Evolutionary conservation across 805 yeast genomes (phyloP), one percentile per base, ranked within the genome.

Genomic region (Lachancea kluyveri): DNA sequence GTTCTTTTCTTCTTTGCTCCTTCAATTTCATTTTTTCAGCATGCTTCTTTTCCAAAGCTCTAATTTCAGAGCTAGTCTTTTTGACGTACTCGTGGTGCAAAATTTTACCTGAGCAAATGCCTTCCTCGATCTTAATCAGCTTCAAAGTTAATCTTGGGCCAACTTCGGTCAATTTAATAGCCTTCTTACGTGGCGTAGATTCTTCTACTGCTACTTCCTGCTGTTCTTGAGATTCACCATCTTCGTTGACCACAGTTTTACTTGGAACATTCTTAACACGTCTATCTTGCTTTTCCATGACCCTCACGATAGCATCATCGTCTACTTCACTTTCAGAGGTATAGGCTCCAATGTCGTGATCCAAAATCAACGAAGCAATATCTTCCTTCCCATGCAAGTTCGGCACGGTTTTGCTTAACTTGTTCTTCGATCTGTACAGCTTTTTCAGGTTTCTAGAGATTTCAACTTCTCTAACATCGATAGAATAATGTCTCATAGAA

Each of bases 281-380:
- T 20, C 25, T 28, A 19, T 52, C 56, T 7, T 44, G 41, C 26
- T 43, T 60, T 46, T 48, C 57, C 25, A 46, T 43, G 15, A 81
- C 67, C 43, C 77, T 85, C 18, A 85, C 90, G 32, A 80, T 70
- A 16, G 77, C 84, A 43, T 88, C 96, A 39, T 88, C 96, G 50
- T 92, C 97, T 26, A 87, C 77, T 64, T 90, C 98, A 4, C 94
- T 81, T 49, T 90, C 98, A 28, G 92, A 79, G 2, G 96, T 85
- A 52, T 79, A 76, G 8, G 70, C 72, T 21, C 80, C 85, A 21
- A 77, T 76, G 15, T 88, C 78, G 51, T 83, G 83, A 52, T 87
- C 96, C 34, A 86, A 65, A 33, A 90, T 67, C 42, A 82, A 71
- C 46, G 90, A 95, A 6, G 94, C 72, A 24, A 88, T 83, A 54